Conservation (phyloP, 2,329 filamentous ascomycete genomes). For the Cordyceps militaris region DNA sequence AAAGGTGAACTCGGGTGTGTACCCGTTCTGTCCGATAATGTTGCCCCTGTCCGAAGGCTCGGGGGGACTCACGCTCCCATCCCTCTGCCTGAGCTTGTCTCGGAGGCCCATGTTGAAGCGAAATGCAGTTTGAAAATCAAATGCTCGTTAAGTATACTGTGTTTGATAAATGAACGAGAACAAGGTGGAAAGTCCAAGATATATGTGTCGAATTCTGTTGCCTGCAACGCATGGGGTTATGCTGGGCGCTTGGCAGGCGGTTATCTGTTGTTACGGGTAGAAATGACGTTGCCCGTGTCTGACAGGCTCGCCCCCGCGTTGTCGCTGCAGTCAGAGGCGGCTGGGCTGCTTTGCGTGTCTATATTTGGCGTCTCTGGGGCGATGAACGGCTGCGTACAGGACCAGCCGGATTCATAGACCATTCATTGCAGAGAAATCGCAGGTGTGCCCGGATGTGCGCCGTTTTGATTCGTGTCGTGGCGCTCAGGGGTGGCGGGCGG, state of each 20-base stretch:
- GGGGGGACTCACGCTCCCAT: slow-evolving; percentile 29
- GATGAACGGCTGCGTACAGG: too few relatives aligned
- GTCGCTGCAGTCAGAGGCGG: neutral
- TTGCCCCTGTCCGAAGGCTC: slow-evolving; percentile 25
- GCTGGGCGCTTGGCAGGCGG: neutral
- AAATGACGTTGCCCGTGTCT: neutral
- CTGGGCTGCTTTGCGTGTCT: neutral
- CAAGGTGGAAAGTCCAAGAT: neutral
- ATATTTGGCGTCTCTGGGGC: neutral
- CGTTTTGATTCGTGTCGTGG: slow-evolving; percentile 2
- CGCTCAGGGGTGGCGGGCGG: neutral
- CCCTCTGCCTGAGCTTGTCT: slow-evolving; percentile 49
- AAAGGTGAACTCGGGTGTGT: slow-evolving; percentile 67
- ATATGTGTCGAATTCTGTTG: neutral
- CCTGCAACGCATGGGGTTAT: neutral
- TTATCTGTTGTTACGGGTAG: neutral
- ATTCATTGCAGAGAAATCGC: neutral
- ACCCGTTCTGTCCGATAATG: slow-evolving; percentile 11
- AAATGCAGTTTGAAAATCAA: neutral
- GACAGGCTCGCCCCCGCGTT: neutral
- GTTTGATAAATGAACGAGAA: neutral
- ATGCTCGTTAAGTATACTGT: neutral
- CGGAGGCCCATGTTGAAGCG: slow-evolving; percentile 40
- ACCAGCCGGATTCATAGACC: neutral
- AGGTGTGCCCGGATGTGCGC: neutral